These are phyloP conservation scores for Schwanniomyces occidentalis DNA, from an alignment of 805 yeast species.

Conservation along the genomic window DNA sequence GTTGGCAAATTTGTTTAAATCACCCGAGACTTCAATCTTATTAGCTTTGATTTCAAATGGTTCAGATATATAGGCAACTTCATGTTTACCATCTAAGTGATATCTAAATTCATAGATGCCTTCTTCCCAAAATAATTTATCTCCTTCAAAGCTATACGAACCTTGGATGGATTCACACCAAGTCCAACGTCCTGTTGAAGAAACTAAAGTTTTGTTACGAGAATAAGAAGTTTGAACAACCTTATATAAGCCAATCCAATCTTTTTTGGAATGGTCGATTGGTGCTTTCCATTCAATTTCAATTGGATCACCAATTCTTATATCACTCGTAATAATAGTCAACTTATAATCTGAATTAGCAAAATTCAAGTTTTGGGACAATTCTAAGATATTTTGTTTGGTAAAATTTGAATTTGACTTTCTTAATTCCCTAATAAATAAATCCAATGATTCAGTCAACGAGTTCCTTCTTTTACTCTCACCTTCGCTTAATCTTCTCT, in stretches of 20 bases:
- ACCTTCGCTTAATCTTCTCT: conserved; percentile 27
- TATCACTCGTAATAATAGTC: conserved; percentile 13
- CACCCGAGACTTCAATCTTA: conserved; percentile 36
- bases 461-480: conserved; percentile 33
- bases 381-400: conserved; percentile 36
- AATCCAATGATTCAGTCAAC: conserved; percentile 46
- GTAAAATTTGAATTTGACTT: conserved; percentile 32
- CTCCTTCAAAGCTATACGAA: conserved; percentile 46
- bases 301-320: conserved; percentile 52
- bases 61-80: conserved; percentile 62
- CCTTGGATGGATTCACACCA: conserved; percentile 47
- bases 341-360: conserved; percentile 36
- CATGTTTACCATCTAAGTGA: conserved; percentile 66
- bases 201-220: conserved; percentile 54
- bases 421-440: conserved; percentile 42
- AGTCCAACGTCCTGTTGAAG: conserved; percentile 69
- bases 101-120: conserved; percentile 77
- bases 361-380: conserved; percentile 41
- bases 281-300: conserved; percentile 57
- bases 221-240: conserved; percentile 59
- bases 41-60: conserved; percentile 63
- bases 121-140: conserved; percentile 58
- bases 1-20: conserved; percentile 30
- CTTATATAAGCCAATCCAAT: conserved; percentile 79
- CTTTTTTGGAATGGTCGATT: conserved; percentile 45